These are phyloP conservation scores for Plasmodium cynomolgi DNA, from an alignment of 169 alveolate genomes.

Conservation along the genomic window DNA sequence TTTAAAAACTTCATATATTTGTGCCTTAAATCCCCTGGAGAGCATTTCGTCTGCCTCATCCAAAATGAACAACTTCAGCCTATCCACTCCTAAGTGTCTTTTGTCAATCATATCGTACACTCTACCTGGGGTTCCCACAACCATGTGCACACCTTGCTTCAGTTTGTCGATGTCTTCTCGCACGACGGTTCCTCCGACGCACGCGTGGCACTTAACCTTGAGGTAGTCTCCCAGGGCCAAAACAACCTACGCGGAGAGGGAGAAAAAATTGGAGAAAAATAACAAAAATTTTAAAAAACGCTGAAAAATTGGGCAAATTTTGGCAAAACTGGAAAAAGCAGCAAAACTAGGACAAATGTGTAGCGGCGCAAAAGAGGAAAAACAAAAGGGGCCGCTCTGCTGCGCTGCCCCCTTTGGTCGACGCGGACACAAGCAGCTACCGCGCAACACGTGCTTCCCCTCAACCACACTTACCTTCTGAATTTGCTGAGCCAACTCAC, in stretches of 20 bases:
- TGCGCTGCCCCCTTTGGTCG: neutral
- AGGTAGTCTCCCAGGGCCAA: conserved; percentile 98
- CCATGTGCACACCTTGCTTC: conserved; percentile 97
- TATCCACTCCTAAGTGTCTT: conserved; percentile 94
- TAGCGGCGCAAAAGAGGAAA: neutral
- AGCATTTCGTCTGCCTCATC: conserved; percentile 99
- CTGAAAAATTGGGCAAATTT: no score
- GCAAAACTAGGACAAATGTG: neutral
- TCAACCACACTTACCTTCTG: conserved; percentile 86
- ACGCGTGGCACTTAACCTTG: conserved; percentile 94
- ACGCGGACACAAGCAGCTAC: neutral
- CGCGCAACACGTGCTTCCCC: neutral
- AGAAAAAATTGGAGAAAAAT: neutral
- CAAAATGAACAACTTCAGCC: conserved; percentile 95
- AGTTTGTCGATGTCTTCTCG: conserved; percentile 97
- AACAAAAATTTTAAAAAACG: no score
- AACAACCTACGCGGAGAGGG: conserved; percentile 79
- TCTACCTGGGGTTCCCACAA: conserved; percentile 99
- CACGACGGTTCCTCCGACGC: conserved; percentile 97
- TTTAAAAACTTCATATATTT: conserved; percentile 96
- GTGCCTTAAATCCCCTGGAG: conserved; percentile 96
- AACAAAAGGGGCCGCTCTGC: neutral
- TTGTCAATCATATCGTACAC: conserved; percentile 98
- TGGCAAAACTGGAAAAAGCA: no score
- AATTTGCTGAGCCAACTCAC: conserved; percentile 99